These are phyloP conservation scores for Bipolaris bicolor DNA, from an alignment of 2,329 filamentous ascomycete genomes.

Conservation along the genomic window DNA sequence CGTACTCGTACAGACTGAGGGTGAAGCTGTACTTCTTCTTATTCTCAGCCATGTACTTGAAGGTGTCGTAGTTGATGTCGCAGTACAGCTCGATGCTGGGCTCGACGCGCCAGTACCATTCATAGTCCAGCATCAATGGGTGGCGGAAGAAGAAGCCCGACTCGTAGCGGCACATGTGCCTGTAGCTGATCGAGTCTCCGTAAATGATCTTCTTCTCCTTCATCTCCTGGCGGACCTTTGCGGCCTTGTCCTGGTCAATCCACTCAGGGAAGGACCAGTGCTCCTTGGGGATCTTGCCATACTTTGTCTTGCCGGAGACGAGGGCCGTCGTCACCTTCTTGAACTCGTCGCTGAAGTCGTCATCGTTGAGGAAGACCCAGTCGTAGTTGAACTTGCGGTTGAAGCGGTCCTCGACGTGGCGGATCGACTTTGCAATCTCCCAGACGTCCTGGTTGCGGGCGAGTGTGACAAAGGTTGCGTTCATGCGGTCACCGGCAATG, in stretches of 20 bases:
- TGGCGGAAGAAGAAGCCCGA: conserved; percentile 99
- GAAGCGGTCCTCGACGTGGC: conserved; percentile 96
- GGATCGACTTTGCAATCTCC: conserved; percentile 96
- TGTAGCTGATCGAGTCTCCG: conserved; percentile 93
- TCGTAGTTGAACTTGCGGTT: conserved; percentile 97
- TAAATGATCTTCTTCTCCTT: conserved; percentile 94
- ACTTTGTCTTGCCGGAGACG: conserved; percentile 90
- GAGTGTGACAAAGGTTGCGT: conserved; percentile 96
- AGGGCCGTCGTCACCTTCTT: conserved; percentile 88
- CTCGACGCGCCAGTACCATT: conserved; percentile 99
- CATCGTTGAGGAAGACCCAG: conserved; percentile 98
- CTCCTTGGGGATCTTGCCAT: conserved; percentile 85
- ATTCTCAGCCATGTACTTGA: conserved; percentile 94
- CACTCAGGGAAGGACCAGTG: conserved; percentile 97
- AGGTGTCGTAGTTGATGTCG: conserved; percentile 93
- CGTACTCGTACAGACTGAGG: conserved; percentile 93
- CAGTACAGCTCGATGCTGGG: conserved; percentile 96
- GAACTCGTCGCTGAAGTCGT: conserved; percentile 90
- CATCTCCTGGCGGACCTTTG: conserved; percentile 93
- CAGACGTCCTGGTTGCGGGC: conserved; percentile 92
- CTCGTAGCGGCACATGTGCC: conserved; percentile 99
- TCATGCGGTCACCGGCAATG: conserved; percentile 77
- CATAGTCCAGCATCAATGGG: conserved; percentile 89
- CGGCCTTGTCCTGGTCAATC: conserved; percentile 94
- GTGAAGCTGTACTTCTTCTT: conserved; percentile 99